Conservation (phyloP, 2,329 filamentous ascomycete species). For the Colletotrichum costaricense region DNA sequence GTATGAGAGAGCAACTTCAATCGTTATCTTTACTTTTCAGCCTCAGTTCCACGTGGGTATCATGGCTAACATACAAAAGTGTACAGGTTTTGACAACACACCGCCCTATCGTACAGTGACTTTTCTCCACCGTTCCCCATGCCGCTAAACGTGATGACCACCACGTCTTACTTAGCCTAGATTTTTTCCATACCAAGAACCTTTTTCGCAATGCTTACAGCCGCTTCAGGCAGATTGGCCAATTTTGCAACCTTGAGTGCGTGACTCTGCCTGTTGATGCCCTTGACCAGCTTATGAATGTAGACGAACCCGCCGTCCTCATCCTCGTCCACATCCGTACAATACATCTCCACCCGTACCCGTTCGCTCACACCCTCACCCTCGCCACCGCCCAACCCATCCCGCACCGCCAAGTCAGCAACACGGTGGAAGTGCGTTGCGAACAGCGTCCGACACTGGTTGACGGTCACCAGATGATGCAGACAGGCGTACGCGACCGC, state of each 20-base stretch:
- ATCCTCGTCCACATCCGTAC: constrained; percentile 88
- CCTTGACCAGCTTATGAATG: constrained; percentile 82
- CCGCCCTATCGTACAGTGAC: constrained; percentile 23
- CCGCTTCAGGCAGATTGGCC: constrained; percentile 82
- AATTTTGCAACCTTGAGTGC: constrained; percentile 93
- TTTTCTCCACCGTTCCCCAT: constrained; percentile 4
- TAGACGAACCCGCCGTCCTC: constrained; percentile 80
- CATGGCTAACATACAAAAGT: constrained; percentile 48
- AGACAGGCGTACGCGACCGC: constrained; percentile 92
- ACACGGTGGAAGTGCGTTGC: constrained; percentile 94
- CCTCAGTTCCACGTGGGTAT: constrained; percentile 43
- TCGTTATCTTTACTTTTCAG: constrained; percentile 39
- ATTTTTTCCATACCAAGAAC: constrained; percentile 55
- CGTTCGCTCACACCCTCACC: constrained; percentile 38
- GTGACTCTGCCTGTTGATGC: constrained; percentile 88
- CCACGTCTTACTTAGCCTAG: background rate
- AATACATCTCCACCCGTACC: constrained; percentile 76
- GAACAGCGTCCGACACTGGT: constrained; percentile 85
- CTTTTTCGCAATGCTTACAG: constrained; percentile 73
- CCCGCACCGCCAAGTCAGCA: constrained; percentile 77
- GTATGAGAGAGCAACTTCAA: constrained; percentile 62
- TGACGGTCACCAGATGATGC: constrained; percentile 83
- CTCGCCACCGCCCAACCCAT: constrained; percentile 51
- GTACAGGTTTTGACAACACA: constrained; percentile 19
- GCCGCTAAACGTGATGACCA: background rate